phyloP scores from a whole-genome alignment of 2,329 filamentous ascomycete genomes.

The Pseudocercospora eumusae region DNA sequence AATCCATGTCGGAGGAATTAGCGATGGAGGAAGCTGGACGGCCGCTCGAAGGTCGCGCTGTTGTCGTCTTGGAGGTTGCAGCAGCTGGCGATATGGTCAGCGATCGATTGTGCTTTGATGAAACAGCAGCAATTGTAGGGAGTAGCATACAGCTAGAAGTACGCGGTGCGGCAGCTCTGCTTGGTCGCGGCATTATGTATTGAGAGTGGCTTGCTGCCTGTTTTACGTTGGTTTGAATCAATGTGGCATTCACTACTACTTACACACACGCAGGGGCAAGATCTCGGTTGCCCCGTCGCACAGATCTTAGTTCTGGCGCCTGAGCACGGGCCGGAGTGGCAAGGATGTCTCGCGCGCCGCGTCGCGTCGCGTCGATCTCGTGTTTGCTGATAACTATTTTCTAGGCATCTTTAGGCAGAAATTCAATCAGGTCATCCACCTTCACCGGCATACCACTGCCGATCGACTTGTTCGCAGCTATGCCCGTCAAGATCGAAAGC shows the following conservation, averaged over 20 bases:
- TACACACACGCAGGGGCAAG: not conserved
- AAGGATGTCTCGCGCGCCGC: not conserved
- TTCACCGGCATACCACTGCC: not conserved
- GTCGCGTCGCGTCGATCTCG: not conserved
- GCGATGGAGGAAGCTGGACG: constrained; percentile 4
- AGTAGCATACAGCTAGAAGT: not conserved
- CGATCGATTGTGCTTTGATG: not conserved
- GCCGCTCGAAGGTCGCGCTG: constrained; percentile 1
- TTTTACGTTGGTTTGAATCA: not conserved
- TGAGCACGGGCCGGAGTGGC: not conserved
- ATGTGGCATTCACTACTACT: not conserved
- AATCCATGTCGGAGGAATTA: constrained; percentile 4
- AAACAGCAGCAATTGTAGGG: not conserved
- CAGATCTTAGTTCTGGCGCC: not conserved
- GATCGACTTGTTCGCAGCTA: constrained; percentile 11
- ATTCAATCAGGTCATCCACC: constrained; percentile 2
- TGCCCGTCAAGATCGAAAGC: constrained; percentile 10
- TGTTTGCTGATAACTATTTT: not conserved
- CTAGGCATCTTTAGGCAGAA: not conserved
- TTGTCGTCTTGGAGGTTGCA: not conserved
- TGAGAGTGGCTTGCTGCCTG: not conserved
- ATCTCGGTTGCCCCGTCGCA: not conserved
- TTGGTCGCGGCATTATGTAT: constrained; percentile 4
- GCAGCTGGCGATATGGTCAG: constrained; percentile 1
- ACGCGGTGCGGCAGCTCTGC: constrained; percentile 1